A percentile compares a stretch with the other conserved stretches of the same genome.
Conservation (phyloP, 2,329 filamentous ascomycete species). For the Pseudogymnoascus sp. region DNA sequence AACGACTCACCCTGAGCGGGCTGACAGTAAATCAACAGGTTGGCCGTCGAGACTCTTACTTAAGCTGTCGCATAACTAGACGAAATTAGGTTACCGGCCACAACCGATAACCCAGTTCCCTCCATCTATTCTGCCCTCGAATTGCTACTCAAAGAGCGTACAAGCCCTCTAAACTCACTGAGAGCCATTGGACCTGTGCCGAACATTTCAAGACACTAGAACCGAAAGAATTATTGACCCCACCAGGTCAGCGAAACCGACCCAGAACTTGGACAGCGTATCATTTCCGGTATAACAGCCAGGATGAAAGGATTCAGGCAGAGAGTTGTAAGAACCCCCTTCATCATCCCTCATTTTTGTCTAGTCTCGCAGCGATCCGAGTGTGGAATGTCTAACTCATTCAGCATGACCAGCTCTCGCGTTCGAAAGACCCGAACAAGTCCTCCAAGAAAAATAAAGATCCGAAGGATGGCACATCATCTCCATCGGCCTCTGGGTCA, state of each 20-base stretch:
- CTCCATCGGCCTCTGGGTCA: conserved; percentile 53
- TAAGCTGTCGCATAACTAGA: conserved; percentile 1
- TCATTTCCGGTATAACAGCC: conserved; percentile 14
- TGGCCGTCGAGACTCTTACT: conserved; percentile 4
- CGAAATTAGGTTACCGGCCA: conserved; percentile 5
- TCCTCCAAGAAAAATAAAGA: conserved; percentile 70
- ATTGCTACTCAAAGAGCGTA: background rate
- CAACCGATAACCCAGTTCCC: background rate
- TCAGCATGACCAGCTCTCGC: conserved; percentile 76
- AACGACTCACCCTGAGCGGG: background rate
- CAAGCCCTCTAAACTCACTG: background rate
- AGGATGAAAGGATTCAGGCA: conserved; percentile 97
- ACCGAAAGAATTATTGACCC: background rate
- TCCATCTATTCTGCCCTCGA: background rate
- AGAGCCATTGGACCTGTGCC: background rate
- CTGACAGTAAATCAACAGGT: background rate
- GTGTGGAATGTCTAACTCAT: conserved; percentile 34
- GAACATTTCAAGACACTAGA: background rate
- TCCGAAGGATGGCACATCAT: conserved; percentile 67
- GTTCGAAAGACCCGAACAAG: conserved; percentile 78
- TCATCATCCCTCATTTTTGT: conserved; percentile 17
- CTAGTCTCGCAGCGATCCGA: background rate
- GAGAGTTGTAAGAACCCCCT: conserved; percentile 68
- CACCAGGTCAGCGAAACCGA: background rate
- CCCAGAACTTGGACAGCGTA: background rate